Evolutionary conservation across 805 yeast species (phyloP).

Genomic region (Myxozyma vanderwaltii): DNA sequence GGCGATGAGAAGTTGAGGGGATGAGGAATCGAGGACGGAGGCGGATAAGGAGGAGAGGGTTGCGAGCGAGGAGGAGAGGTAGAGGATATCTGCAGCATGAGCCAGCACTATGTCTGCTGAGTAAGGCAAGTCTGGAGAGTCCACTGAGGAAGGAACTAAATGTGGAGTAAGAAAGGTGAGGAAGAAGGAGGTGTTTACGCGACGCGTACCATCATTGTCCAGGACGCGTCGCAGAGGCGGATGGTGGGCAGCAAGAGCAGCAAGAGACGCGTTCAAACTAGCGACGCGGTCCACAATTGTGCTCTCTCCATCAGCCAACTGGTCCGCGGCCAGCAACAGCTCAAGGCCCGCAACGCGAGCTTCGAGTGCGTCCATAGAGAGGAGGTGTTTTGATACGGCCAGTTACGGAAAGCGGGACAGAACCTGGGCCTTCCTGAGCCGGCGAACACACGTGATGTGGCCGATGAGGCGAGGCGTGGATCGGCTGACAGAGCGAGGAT

Average conservation of each 20-base stretch:
- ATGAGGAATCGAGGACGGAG: not conserved
- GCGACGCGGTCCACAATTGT: conserved; percentile 9
- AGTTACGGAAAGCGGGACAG: not conserved
- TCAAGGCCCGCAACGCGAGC: conserved; percentile 19
- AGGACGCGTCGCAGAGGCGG: conserved; percentile 7
- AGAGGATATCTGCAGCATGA: conserved; percentile 16
- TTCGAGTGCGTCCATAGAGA: conserved; percentile 19
- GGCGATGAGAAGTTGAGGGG: not conserved
- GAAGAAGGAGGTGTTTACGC: too few species aligned
- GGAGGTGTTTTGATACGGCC: too few species aligned
- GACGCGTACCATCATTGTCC: conserved; percentile 6
- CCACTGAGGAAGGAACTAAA: not conserved
- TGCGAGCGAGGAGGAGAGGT: conserved; percentile 11
- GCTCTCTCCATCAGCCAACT: not conserved
- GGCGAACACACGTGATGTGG: too few species aligned
- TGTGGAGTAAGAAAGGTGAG: not conserved
- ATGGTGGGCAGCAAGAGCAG: not conserved
- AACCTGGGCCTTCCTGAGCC: too few species aligned
- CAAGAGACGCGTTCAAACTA: not conserved
- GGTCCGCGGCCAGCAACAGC: conserved; percentile 4
- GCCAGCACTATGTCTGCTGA: conserved; percentile 12
- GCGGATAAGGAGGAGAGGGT: conserved; percentile 11
- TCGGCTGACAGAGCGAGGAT: not conserved
- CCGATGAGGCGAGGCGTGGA: not conserved
- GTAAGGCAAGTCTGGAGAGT: not conserved